Conservation (phyloP, 306 rosid species). For the cucumber (Cucumis sativus) region Cucumber_9930_V3 NC_026657.2:28326001-28326500, state of each 20-base stretch:
- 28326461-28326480: not conserved
- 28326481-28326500: not conserved
- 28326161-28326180: too few relatives aligned
- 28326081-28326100: too few relatives aligned
- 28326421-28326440: slow-evolving; percentile 1
- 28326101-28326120: too few relatives aligned
- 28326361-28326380: not conserved
- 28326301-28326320: not conserved
- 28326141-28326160: not conserved
- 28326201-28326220: too few relatives aligned
- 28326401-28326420: slow-evolving; percentile 4
- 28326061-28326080: too few relatives aligned
- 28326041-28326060: too few relatives aligned
- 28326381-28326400: not conserved
- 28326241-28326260: too few relatives aligned
- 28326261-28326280: too few relatives aligned
- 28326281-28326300: not conserved
- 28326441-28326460: not conserved
- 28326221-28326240: too few relatives aligned
- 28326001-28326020: too few relatives aligned
- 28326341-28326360: not conserved
- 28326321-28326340: not conserved
- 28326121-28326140: not conserved
- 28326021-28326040: too few relatives aligned
- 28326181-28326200: too few relatives aligned